A percentile compares a stretch with the other conserved stretches of the same genome.
Conservation (phyloP, 352 stramenopile species). For the Salisapilia sapeloensis region DNA sequence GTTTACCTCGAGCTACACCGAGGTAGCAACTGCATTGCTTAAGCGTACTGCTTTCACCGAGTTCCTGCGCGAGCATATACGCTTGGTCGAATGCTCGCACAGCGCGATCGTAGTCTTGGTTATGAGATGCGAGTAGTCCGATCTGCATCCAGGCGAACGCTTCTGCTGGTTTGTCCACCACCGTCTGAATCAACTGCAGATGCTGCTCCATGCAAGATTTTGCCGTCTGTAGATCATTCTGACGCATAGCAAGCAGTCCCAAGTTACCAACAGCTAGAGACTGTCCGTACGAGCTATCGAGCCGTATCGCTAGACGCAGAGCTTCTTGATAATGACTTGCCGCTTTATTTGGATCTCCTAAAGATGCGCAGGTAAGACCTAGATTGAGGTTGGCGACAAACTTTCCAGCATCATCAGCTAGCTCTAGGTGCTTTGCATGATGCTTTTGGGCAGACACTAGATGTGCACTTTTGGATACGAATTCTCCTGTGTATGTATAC, state of each 20-base stretch:
- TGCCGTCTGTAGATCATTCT: slow-evolving; percentile 63
- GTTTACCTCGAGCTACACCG: slow-evolving; percentile 35
- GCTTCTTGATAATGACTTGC: slow-evolving; percentile 78
- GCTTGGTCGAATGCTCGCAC: slow-evolving; percentile 65
- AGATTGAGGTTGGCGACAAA: slow-evolving; percentile 81
- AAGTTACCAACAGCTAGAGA: slow-evolving; percentile 80
- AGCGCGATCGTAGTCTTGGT: slow-evolving; percentile 36
- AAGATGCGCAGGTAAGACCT: slow-evolving; percentile 52
- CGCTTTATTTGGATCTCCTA: slow-evolving; percentile 45
- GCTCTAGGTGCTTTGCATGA: slow-evolving; percentile 63
- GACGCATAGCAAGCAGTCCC: slow-evolving; percentile 64
- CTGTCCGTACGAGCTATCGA: slow-evolving; percentile 75
- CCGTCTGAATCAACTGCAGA: slow-evolving; percentile 75
- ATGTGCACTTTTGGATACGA: slow-evolving; percentile 28
- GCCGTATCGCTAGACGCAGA: slow-evolving; percentile 63
- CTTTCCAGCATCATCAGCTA: slow-evolving; percentile 67
- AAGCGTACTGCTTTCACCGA: slow-evolving; percentile 34
- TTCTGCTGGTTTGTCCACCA: slow-evolving; percentile 58
- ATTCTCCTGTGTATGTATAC: slow-evolving; percentile 58
- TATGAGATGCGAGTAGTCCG: slow-evolving; percentile 43
- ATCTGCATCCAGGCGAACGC: slow-evolving; percentile 79
- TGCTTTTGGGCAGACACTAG: slow-evolving; percentile 35
- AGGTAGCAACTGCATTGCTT: slow-evolving; percentile 78
- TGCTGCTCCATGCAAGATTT: slow-evolving; percentile 81
- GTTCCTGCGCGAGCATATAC: slow-evolving; percentile 53